phyloP scores from a whole-genome alignment of 257 asterid species.

The Solanum stenotomum region DNA sequence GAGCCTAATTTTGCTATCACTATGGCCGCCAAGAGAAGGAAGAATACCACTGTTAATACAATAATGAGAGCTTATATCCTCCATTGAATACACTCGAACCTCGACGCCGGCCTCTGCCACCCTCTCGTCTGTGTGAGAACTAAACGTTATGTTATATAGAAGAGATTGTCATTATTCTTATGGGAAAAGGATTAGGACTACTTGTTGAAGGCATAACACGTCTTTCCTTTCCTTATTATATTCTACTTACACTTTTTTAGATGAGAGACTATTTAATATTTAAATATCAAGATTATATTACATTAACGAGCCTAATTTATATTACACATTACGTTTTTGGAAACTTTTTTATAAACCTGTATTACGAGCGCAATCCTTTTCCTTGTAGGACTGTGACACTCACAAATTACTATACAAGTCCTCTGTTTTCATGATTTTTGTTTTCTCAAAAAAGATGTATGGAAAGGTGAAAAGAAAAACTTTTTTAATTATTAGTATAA shows the following conservation, averaged over 20 bases:
- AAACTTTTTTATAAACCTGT: neutral
- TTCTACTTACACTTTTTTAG: neutral
- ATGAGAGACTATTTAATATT: too few species aligned
- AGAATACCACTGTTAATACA: slow-evolving; percentile 42
- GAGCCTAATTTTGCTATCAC: slow-evolving; percentile 28
- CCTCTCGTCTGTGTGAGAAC: neutral
- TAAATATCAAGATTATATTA: too few species aligned
- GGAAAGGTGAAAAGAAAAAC: too few species aligned
- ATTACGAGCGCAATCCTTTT: too few species aligned
- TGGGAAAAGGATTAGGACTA: neutral
- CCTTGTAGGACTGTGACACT: neutral
- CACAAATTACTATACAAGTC: neutral
- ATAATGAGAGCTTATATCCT: slow-evolving; percentile 38
- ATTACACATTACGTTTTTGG: neutral
- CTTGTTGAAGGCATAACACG: neutral
- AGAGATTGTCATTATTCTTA: neutral
- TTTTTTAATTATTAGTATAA: too few species aligned
- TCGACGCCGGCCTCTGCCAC: neutral
- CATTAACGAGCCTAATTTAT: too few species aligned
- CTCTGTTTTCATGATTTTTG: too few species aligned
- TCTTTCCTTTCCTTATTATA: neutral
- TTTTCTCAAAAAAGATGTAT: too few species aligned
- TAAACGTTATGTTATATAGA: neutral
- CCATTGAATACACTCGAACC: slow-evolving; percentile 5
- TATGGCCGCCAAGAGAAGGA: slow-evolving; percentile 64